phyloP scores from a whole-genome alignment of 352 stramenopile genomes.

The Phytophthora megakarya region DNA sequence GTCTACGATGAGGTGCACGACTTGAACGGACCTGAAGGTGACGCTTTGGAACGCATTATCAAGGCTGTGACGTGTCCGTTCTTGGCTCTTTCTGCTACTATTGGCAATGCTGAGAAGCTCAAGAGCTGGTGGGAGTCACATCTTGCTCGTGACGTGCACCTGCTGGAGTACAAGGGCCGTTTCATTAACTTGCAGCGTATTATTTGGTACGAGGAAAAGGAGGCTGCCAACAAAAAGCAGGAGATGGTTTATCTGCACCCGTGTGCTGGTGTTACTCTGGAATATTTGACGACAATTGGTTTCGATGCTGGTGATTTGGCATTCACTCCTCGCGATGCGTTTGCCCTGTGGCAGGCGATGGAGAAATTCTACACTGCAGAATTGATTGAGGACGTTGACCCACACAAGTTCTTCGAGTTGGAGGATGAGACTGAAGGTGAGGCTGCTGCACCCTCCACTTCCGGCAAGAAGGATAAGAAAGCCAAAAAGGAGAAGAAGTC shows the following conservation, averaged over 20 bases:
- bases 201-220: conserved; percentile 88
- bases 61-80: conserved; percentile 96
- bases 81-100: conserved; percentile 97
- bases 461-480: conserved; percentile 59
- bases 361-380: conserved; percentile 72
- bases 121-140: conserved; percentile 95
- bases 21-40: conserved; percentile 96
- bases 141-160: conserved; percentile 81
- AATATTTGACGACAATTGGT: conserved; percentile 84
- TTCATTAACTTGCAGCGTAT: conserved; percentile 99
- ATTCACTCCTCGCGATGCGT: conserved; percentile 98
- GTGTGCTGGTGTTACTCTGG: conserved; percentile 81
- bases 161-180: conserved; percentile 95
- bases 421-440: conserved; percentile 45
- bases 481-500: conserved; percentile 60
- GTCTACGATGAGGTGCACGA: conserved; percentile 99
- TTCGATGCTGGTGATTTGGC: conserved; percentile 85
- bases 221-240: conserved; percentile 51
- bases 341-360: conserved; percentile 94
- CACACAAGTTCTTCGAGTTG: conserved; percentile 94
- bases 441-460: conserved; percentile 18
- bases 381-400: conserved; percentile 92
- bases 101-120: conserved; percentile 96
- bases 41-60: conserved; percentile 96
- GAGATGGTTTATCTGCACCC: conserved; percentile 83